Evolutionary conservation across 163 green algal genomes (phyloP).

Genomic region (Volvox carteri): DNA sequence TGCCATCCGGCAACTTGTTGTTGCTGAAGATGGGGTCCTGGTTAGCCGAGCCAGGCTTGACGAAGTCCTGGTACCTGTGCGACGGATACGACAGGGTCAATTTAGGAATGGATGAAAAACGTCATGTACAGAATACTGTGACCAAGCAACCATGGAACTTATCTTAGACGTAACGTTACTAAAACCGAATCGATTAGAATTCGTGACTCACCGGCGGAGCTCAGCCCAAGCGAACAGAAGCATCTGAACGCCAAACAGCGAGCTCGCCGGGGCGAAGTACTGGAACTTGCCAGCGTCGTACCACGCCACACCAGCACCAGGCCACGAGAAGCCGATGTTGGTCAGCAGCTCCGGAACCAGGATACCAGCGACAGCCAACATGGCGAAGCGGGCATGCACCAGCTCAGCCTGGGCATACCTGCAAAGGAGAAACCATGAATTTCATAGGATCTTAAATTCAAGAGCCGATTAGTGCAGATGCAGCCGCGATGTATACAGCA

Average conservation of each 20-base stretch:
- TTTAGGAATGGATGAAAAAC: too few species aligned
- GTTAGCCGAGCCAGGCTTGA: constrained; percentile 83
- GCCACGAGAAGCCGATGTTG: constrained; percentile 75
- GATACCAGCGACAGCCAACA: constrained; percentile 89
- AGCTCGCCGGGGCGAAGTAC: constrained; percentile 71
- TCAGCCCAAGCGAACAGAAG: constrained; percentile 91
- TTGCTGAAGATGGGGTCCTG: constrained; percentile 90
- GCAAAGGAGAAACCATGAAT: too few species aligned
- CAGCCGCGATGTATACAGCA: too few species aligned
- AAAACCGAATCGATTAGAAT: too few species aligned
- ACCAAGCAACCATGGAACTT: too few species aligned
- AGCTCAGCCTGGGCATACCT: constrained; percentile 90
- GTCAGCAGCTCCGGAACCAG: constrained; percentile 83
- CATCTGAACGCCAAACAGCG: constrained; percentile 89
- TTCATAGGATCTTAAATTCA: too few species aligned
- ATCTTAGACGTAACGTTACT: too few species aligned
- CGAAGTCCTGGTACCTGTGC: constrained; percentile 81
- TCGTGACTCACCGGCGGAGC: constrained; percentile 82
- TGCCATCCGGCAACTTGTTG: constrained; percentile 84
- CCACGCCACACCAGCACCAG: constrained; percentile 74
- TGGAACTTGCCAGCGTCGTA: constrained; percentile 82
- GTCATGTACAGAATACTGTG: too few species aligned
- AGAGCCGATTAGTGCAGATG: too few species aligned
- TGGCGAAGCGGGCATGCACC: constrained; percentile 90
- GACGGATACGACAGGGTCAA: neutral